Conservation (phyloP, 2,329 filamentous ascomycete genomes). For the Phaeosphaeriaceae sp. region DNA sequence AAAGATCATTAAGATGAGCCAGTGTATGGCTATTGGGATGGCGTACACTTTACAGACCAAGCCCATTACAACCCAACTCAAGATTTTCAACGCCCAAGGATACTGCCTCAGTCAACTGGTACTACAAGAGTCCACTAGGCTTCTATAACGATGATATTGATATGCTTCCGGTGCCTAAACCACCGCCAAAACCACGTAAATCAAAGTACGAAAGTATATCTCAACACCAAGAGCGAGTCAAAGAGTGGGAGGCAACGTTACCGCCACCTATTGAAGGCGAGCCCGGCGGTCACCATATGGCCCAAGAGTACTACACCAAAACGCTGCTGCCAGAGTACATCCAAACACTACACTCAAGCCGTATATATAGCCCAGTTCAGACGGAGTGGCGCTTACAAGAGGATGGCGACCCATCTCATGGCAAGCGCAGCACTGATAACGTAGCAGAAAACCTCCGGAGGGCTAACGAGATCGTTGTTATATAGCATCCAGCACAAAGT, state of each 20-base stretch:
- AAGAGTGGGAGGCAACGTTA: constrained; percentile 1
- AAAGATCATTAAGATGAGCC: not conserved
- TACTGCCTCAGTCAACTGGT: not conserved
- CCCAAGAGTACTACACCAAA: constrained; percentile 2
- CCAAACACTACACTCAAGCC: not conserved
- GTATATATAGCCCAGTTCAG: not conserved
- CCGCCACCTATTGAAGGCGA: not conserved
- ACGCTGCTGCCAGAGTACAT: constrained; percentile 1
- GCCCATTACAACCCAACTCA: not conserved
- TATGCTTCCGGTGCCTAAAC: not conserved
- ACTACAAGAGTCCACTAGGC: not conserved
- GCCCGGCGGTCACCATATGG: constrained; percentile 1
- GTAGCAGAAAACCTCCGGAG: not conserved
- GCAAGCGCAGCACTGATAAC: not conserved
- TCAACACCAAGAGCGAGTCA: not conserved
- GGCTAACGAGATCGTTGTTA: not conserved
- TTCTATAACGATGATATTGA: constrained; percentile 1
- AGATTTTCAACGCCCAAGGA: not conserved
- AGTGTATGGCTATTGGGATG: not conserved
- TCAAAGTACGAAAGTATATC: not conserved
- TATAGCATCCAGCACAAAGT: constrained; percentile 5
- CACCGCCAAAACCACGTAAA: not conserved
- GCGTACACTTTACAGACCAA: not conserved
- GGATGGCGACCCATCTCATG: constrained; percentile 11
- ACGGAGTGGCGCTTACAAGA: constrained; percentile 3